Evolutionary conservation across 164 flowering plant genomes (phyloP).

Genomic region (Piper longum): DNA sequence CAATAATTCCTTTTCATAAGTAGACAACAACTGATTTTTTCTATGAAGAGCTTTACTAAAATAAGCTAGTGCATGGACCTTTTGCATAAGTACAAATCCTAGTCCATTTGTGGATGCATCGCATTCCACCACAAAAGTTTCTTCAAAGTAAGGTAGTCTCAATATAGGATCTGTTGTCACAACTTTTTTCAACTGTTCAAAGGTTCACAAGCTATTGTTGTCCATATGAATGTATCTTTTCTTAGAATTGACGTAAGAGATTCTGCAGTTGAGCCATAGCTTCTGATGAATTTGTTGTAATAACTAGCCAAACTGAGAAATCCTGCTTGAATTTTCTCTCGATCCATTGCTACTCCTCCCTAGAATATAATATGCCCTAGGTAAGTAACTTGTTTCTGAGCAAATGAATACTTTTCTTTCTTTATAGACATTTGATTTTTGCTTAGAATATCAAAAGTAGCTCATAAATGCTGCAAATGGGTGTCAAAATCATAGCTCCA

Average conservation of each 20-base stretch:
- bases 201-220: not conserved
- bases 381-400: not conserved
- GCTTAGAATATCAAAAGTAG: not conserved
- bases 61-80: not conserved
- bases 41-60: too few relatives aligned
- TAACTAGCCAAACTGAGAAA: conserved; percentile 8
- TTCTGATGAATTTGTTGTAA: conserved; percentile 4
- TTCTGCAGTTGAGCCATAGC: not conserved
- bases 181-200: not conserved
- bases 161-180: not conserved
- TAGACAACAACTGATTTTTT: too few relatives aligned
- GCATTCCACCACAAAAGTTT: not conserved
- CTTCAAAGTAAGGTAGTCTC: not conserved
- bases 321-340: not conserved
- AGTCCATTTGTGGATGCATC: not conserved
- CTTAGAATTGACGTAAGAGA: conserved; percentile 2
- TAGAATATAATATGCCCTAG: conserved; percentile 5
- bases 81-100: not conserved
- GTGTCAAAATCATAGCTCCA: not conserved
- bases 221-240: conserved; percentile 4
- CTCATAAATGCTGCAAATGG: conserved; percentile 2
- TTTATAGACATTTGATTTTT: conserved; percentile 7
- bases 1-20: too few relatives aligned
- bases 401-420: conserved; percentile 6
- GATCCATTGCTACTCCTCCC: not conserved